Evolutionary conservation across 2,329 filamentous ascomycete genomes (phyloP), one percentile per base, ranked within the genome.

Genomic region (Lecanoromycetidae sp.): DNA sequence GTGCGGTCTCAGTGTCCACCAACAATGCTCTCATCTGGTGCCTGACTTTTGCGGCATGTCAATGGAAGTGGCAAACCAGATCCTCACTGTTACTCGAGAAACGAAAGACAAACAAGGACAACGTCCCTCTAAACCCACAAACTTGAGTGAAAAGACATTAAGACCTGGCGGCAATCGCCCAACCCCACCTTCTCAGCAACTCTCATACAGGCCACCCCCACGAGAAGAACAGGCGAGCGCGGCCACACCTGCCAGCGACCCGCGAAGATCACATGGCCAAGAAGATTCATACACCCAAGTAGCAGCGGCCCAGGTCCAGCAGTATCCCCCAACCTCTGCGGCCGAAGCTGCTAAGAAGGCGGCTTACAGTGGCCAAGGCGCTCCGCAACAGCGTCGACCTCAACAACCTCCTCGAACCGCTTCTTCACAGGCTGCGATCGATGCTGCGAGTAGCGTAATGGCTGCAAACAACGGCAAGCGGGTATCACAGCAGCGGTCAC

Each of bases 41-140:
- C 91, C 91, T 17, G 91, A 98, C 64, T 98, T 98, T 68, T 98
- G 91, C 63, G 91, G 91, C 57, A 98, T 98, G 87, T 93, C 87
- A 23, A 96, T 96, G 91, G 84, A 91, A 48, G 84, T 86, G 30
- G 91, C 91, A 35, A 96, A 95, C 63, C 80, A 93, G 60, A 95
- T 98, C 55, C 66, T 96, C 46, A 82, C 87, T 54, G 86, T 88
- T 41, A 84, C 95, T 57, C 79, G 86, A 59, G 80, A 79, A 41
- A 81, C 84, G 50, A 93, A 88, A 44, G 67, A 78, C 80, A 60
- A 76, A 79, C 72, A 83, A 65, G 71, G 71, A 44, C 76, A 78
- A 62, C 67, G 66, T 0, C 66, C 71, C 1, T 75, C 67, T 5
- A 76, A 60, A 64, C 65, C 44, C 52, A 69, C 71, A 43, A 67